Evolutionary conservation across 169 alveolate species (phyloP).

Genomic region (Neospora caninum): DNA sequence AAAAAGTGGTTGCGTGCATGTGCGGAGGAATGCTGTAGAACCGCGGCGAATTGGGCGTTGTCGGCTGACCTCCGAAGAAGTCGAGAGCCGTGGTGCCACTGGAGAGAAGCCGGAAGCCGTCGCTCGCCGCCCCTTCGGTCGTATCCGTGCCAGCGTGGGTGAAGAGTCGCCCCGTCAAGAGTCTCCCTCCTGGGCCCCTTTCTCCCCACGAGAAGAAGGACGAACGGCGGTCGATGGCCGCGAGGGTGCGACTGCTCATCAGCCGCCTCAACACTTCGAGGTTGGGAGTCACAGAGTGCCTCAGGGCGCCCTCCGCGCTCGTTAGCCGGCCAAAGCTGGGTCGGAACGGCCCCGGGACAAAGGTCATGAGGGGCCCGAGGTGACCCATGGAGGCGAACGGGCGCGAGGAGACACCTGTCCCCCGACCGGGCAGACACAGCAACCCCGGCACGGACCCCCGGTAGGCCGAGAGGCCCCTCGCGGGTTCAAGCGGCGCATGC

Average conservation of each 20-base stretch:
- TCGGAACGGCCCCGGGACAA: not conserved
- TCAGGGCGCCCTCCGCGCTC: not conserved
- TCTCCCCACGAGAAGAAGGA: not conserved
- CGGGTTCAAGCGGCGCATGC: not conserved
- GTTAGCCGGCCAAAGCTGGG: not conserved
- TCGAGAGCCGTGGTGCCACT: not conserved
- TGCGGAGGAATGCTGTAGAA: too few species aligned
- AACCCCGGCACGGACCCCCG: not conserved
- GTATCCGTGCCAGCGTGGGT: not conserved
- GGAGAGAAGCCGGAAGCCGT: slow-evolving; percentile 15
- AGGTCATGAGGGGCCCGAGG: not conserved
- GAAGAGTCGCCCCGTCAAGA: not conserved
- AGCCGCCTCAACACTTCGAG: not conserved
- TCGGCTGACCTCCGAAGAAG: not conserved
- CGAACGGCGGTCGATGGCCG: not conserved
- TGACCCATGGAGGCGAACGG: not conserved
- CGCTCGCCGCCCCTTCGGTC: not conserved
- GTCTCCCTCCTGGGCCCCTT: not conserved
- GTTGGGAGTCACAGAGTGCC: not conserved
- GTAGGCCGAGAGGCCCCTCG: not conserved
- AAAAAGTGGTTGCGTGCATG: too few species aligned
- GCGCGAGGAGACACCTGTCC: not conserved
- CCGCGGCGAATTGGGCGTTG: not conserved
- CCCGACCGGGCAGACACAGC: not conserved
- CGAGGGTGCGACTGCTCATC: slow-evolving; percentile 20